These are phyloP conservation scores for Zoysia matrella DNA, from an alignment of 202 grass and related monocot species.

Conservation along the genomic window DNA sequence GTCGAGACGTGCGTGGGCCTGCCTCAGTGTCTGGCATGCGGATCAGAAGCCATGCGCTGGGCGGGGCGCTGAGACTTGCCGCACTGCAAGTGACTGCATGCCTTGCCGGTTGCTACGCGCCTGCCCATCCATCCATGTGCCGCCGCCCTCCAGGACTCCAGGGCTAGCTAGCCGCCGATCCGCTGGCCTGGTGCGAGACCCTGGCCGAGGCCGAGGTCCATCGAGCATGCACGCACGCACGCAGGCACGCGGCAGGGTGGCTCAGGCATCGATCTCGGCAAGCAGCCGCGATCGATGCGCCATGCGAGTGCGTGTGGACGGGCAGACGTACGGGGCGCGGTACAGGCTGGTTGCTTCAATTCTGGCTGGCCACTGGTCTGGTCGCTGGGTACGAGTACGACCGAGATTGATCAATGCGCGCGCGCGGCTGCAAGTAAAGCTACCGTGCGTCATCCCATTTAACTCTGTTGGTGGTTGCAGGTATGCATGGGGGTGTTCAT, in stretches of 20 bases:
- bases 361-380: background rate
- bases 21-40: background rate
- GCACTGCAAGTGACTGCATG: too few species aligned
- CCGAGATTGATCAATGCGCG: conserved; percentile 4
- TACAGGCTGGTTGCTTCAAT: conserved; percentile 1
- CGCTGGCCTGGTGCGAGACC: background rate
- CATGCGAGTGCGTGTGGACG: too few species aligned
- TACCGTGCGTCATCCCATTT: background rate
- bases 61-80: too few species aligned
- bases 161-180: too few species aligned
- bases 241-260: background rate
- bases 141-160: too few species aligned
- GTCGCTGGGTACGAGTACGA: background rate
- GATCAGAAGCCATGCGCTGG: conserved; percentile 33
- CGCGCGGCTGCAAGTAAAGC: background rate
- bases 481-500: background rate
- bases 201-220: background rate
- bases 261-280: too few species aligned
- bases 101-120: too few species aligned
- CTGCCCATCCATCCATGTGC: background rate
- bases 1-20: conserved; percentile 12
- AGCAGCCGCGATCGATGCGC: too few species aligned
- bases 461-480: background rate
- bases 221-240: background rate
- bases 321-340: background rate